phyloP scores from a whole-genome alignment of 495 filamentous ascomycete species.

The Xeromyces bisporus region DNA sequence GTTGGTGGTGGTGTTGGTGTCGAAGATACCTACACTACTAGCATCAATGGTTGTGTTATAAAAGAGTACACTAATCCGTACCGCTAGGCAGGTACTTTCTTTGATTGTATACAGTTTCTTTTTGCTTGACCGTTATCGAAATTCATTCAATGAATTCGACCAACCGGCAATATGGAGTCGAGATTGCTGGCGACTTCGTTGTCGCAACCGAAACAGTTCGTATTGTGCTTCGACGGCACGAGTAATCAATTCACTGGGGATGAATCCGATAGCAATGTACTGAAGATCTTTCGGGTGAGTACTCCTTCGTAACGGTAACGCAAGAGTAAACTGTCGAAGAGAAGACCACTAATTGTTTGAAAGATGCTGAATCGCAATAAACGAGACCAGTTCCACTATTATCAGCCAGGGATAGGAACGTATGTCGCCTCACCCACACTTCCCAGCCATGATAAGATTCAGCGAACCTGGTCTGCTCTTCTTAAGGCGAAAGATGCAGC shows the following conservation, averaged over 20 bases:
- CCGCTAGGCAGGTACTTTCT: too few relatives aligned
- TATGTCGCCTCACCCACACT: slow-evolving; percentile 55
- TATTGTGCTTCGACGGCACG: slow-evolving; percentile 81
- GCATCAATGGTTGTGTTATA: too few relatives aligned
- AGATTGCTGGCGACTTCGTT: too few relatives aligned
- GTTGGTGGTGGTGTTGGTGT: too few relatives aligned
- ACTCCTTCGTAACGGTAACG: neutral
- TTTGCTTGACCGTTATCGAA: too few relatives aligned
- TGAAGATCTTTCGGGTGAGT: slow-evolving; percentile 60
- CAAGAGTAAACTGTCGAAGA: neutral
- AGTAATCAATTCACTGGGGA: slow-evolving; percentile 76
- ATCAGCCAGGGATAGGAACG: slow-evolving; percentile 62
- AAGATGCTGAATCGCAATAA: slow-evolving; percentile 40
- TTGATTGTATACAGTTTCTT: too few relatives aligned
- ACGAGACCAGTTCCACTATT: slow-evolving; percentile 27
- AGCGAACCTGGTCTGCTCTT: slow-evolving; percentile 57
- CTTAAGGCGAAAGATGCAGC: slow-evolving; percentile 73
- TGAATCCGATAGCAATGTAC: slow-evolving; percentile 69
- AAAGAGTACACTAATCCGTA: too few relatives aligned
- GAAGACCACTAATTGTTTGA: neutral
- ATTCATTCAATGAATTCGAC: too few relatives aligned
- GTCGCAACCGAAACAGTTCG: slow-evolving; percentile 41
- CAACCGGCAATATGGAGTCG: too few relatives aligned
- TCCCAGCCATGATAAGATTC: slow-evolving; percentile 44
- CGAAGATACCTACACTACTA: too few relatives aligned